Base-by-base conservation (phyloP, 2,329 filamentous ascomycete species). In the Xenosphaeropsis pyriputrescens region DNA sequence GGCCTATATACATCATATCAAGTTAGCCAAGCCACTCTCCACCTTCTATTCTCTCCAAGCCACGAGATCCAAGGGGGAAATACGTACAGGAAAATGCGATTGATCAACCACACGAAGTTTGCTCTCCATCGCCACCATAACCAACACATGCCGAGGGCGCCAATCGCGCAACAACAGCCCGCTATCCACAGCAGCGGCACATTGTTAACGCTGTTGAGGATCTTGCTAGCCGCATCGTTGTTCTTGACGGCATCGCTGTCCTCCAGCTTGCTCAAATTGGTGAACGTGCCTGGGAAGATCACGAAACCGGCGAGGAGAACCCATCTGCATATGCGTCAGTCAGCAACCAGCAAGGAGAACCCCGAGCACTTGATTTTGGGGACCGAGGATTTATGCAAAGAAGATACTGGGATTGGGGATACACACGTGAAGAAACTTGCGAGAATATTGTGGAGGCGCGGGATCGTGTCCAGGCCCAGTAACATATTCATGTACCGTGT, bases 401-500 rank as follows among this genome's bases (percentile, higher is more conserved):
- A 19, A 34, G 22, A 26, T 6, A 9, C 16, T 9, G 32, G 7
- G 4, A 2, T 13, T 33, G 32, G 13, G 36, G 31, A 19, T 32
- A 45, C 45, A 51, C n/a, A 26, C 13, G 46, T 52, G 32, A 50
- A 51, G 37, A 51, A 48, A n/a, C 43, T 34, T 4, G 48, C 46
- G 26, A 51, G 42, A 29, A 55, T 50, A 33, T 50, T 53, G 34
- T 54, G 49, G 3, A 50, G 26, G 2, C 47, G 39, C 4, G 52
- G 49, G n/a, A 53, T 53, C 8, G 38, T 43, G 31, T 54, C 50
- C 13, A 53, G 41, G 1, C 39, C 43, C 5, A 54, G 43, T 11
- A 54, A 45, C 48, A 53, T 52, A 14, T 35, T 36, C 42, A 53
- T 51, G 35, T 51, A 53, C 14, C 47, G 37, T 5, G 51, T 54